Base-by-base conservation (phyloP, 176 grass and related monocot species). In the Puccinellia tenuiflora region DNA sequence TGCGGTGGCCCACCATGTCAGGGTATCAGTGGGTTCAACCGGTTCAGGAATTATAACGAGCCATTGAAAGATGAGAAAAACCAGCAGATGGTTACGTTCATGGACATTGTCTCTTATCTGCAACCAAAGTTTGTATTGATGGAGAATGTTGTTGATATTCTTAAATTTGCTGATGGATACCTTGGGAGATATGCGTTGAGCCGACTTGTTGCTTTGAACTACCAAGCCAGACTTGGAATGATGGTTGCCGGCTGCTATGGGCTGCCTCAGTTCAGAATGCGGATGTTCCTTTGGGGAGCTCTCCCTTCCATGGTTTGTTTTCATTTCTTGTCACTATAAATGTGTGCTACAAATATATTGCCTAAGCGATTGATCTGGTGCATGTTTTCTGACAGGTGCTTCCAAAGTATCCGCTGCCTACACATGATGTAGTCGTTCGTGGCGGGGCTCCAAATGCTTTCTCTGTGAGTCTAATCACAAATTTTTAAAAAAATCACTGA, bases 111-210 rank as follows among this genome's bases (percentile, higher is more conserved):
- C 16, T 77, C 87, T 0, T 95, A 91, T 28, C 73, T 98, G 10
- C 90, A 92, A 48, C 96, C 92, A 18, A 95, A 84, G 83, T 98
- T 91, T 45, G 96, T 98, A 5, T 56, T 98, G 0, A 98, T 98
- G 96, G 96, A 98, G 57, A 98, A 98, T 72, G 96, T 98, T 0
- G 96, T 98, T 0, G 96, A 98, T 47, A 95, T 98, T 61, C 39
- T 98, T 0, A 98, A 93, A 40, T 98, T 98, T 75, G 88, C 96
- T 5, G 83, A 93, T 20, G 92, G 96, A 1, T 93, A 91, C 52
- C 66, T 98, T 2, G 87, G 91, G 20, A 83, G 91, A 80, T 98
- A 92, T 76, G 96, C 96, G 3, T 40, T 98, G 39, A 94, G 92
- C 33, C 80, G 89, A 1, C 73, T 98, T 3, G 96, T 98, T 17